phyloP scores from a whole-genome alignment of 257 asterid species.

The Ehretia macrophylla region DNA sequence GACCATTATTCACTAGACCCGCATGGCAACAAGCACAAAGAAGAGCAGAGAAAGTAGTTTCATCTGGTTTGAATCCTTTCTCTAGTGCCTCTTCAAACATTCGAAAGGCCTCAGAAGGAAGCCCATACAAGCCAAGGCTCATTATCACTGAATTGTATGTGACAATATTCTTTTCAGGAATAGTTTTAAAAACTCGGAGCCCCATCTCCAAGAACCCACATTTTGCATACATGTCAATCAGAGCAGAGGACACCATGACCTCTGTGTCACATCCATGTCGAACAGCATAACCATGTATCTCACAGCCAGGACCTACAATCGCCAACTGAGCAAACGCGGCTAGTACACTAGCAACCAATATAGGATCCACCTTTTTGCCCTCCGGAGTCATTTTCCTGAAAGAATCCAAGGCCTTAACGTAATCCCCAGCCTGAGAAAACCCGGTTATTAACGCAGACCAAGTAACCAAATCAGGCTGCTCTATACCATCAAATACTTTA shows the following conservation, averaged over 20 bases:
- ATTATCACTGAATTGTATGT: constrained; percentile 58
- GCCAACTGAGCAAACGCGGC: constrained; percentile 55
- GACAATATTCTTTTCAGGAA: constrained; percentile 48
- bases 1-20: constrained; percentile 58
- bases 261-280: constrained; percentile 35
- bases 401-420: constrained; percentile 37
- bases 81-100: constrained; percentile 41
- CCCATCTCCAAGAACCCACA: constrained; percentile 75
- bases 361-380: constrained; percentile 40
- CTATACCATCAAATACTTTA: constrained; percentile 34
- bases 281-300: constrained; percentile 67
- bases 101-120: constrained; percentile 44
- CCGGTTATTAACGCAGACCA: constrained; percentile 79
- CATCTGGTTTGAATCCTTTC: constrained; percentile 55
- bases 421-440: constrained; percentile 43
- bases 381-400: constrained; percentile 38
- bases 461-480: constrained; percentile 65
- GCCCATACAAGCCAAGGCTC: constrained; percentile 65
- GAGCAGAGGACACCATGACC: constrained; percentile 65
- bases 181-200: constrained; percentile 41
- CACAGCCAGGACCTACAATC: constrained; percentile 48
- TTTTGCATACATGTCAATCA: constrained; percentile 82
- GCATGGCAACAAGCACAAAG: constrained; percentile 78
- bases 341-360: constrained; percentile 47
- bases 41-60: constrained; percentile 57